Conservation (phyloP, 768 basidiomycete genomes). For the Pulveroboletus sp. region DNA sequence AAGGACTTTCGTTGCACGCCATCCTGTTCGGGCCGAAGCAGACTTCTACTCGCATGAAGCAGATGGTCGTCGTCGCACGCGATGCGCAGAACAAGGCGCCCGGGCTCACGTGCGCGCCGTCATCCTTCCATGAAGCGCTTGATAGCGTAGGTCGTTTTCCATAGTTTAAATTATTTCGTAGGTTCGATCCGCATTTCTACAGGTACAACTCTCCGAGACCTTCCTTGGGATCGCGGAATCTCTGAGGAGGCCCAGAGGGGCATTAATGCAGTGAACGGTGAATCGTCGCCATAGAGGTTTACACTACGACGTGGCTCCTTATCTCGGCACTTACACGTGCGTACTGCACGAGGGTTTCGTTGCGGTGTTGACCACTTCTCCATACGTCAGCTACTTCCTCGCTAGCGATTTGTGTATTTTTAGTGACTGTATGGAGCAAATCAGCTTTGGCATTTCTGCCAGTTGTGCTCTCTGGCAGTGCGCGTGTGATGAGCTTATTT, state of each 20-base stretch:
- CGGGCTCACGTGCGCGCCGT: constrained; percentile 28
- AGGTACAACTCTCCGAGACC: constrained; percentile 50
- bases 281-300: too few relatives aligned
- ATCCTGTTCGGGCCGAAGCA: constrained; percentile 46
- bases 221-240: constrained; percentile 57
- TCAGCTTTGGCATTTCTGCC: too few relatives aligned
- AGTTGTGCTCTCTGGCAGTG: too few relatives aligned
- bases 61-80: constrained; percentile 46
- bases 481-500: too few relatives aligned
- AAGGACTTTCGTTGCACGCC: constrained; percentile 52
- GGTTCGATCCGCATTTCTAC: background rate
- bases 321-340: too few relatives aligned
- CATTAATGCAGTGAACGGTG: constrained; percentile 32
- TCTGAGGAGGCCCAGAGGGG: constrained; percentile 47
- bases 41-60: constrained; percentile 27
- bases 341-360: too few relatives aligned
- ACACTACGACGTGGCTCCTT: too few relatives aligned
- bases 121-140: constrained; percentile 47
- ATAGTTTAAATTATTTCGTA: background rate
- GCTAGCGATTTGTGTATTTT: too few relatives aligned
- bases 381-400: too few relatives aligned
- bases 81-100: constrained; percentile 39
- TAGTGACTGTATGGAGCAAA: too few relatives aligned
- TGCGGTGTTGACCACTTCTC: too few relatives aligned
- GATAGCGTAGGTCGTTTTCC: constrained; percentile 37